Evolutionary conservation across 306 rosid species (phyloP), one percentile per base, ranked within the genome.

Genomic region (Boehmeria nivea): DNA sequence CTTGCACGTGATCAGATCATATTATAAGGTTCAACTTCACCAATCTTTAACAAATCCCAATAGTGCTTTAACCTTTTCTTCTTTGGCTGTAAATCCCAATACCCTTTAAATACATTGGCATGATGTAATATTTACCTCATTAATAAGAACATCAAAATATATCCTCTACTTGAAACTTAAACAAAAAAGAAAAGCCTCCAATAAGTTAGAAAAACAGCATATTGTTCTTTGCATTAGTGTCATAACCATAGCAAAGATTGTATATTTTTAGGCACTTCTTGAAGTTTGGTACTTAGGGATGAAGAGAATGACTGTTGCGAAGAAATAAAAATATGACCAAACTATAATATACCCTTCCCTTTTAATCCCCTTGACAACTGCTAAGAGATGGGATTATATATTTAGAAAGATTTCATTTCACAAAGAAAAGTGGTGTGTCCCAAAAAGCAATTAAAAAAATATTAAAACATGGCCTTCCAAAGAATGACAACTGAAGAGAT

Each of bases 61-160:
- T n/a, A 52, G 15, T 24, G 15, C 27, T 52, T n/a, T 27, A 22
- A 4, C 16, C 4, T 15, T n/a, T 28, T 6, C 12, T 52, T 52
- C 8, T n/a, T 26, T n/a, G 33, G 33, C 12, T 52, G 57, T 13
- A 72, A 77, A 77, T 75, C 78, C 79, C 76, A 74, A 63, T 62
- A 66, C 39, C 70, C 72, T 73, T n/a, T n/a, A 31, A 1, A 4
- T 81, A 70, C 77, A 68, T 76, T 51, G 61, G 45, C 53, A 40
- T 85, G 78, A 79, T 74, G 84, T 61, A 73, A 76, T 81, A 78
- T 60, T 76, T 76, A 67, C 59, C 71, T 84, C 79, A 65, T 58
- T 24, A 62, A 59, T 24, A 18, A 63, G 59, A 43, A 23, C 27
- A 20, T 22, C 27, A 42, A 16, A 26, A 38, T 15, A n/a, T 1